Conservation (phyloP, 1,284 basidiomycete species). For the Sphaerobolus stellatus region DNA sequence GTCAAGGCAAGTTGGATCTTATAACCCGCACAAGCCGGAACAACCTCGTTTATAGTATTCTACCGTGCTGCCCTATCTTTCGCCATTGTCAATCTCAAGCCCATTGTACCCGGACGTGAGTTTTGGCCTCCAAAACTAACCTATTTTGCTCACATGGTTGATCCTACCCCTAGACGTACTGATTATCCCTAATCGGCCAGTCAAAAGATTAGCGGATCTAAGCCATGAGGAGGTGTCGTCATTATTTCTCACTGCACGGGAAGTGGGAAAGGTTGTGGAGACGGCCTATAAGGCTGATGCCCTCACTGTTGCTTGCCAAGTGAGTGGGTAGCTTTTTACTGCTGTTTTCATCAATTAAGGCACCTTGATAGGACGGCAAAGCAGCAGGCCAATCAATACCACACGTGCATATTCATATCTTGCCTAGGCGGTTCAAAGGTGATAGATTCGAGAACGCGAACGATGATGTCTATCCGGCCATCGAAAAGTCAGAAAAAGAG, state of each 20-base stretch:
- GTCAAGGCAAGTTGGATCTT: constrained; percentile 41
- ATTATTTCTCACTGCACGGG: constrained; percentile 75
- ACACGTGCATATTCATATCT: constrained; percentile 88
- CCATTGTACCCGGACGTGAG: constrained; percentile 89
- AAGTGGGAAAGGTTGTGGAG: constrained; percentile 67
- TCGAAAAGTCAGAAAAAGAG: constrained; percentile 65
- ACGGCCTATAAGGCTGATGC: constrained; percentile 72
- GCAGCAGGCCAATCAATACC: constrained; percentile 85
- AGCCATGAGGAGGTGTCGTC: constrained; percentile 68
- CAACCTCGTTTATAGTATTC: constrained; percentile 50
- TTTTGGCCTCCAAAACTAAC: too few relatives aligned
- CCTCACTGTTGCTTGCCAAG: constrained; percentile 83
- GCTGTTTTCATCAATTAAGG: neutral
- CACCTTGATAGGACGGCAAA: constrained; percentile 71
- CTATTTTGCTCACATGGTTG: too few relatives aligned
- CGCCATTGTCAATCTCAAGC: constrained; percentile 91
- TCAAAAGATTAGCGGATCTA: constrained; percentile 76
- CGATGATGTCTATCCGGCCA: constrained; percentile 76
- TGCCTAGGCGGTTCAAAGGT: constrained; percentile 71
- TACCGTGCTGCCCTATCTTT: constrained; percentile 67
- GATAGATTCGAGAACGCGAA: constrained; percentile 66
- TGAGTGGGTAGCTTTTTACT: constrained; percentile 28
- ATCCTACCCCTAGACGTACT: constrained; percentile 75
- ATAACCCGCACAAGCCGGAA: constrained; percentile 17
- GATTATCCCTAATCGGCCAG: constrained; percentile 76